Evolutionary conservation across 192 early-diverging fungal species (phyloP).

Genomic region (Backusella tarrabulga): DNA sequence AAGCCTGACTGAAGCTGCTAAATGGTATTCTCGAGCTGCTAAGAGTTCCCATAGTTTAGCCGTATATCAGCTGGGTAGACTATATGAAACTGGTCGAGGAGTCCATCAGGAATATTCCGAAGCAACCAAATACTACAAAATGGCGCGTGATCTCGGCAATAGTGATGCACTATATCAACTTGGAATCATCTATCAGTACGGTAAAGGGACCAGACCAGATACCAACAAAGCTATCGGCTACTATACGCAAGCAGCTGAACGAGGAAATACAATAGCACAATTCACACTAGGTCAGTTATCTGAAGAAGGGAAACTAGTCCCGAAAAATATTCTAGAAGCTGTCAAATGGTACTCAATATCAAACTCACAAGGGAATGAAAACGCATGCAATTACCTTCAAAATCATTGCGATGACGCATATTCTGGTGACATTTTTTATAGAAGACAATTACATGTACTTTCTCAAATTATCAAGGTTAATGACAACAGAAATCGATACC

Average conservation of each 20-base stretch:
- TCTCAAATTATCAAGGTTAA: accelerated
- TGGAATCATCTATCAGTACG: neutral
- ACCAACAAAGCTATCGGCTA: neutral
- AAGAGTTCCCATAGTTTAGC: neutral
- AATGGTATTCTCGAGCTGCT: neutral
- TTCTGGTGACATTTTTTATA: neutral
- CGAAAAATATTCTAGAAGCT: neutral
- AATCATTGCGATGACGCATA: neutral
- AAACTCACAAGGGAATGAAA: neutral
- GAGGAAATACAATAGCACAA: no score
- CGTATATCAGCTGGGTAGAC: neutral
- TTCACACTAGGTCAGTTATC: no score
- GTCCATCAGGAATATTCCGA: neutral
- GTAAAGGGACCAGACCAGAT: neutral
- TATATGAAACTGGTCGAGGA: neutral
- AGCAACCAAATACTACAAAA: neutral
- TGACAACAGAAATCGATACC: neutral
- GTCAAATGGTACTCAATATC: neutral
- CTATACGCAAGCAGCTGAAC: neutral
- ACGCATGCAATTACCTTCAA: neutral
- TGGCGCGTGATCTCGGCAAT: neutral
- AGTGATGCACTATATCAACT: neutral
- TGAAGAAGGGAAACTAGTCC: no score
- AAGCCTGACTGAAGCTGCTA: neutral
- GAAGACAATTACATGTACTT: neutral